These are phyloP conservation scores for Agrocybe praecox DNA, from an alignment of 768 basidiomycete species.

Conservation along the genomic window DNA sequence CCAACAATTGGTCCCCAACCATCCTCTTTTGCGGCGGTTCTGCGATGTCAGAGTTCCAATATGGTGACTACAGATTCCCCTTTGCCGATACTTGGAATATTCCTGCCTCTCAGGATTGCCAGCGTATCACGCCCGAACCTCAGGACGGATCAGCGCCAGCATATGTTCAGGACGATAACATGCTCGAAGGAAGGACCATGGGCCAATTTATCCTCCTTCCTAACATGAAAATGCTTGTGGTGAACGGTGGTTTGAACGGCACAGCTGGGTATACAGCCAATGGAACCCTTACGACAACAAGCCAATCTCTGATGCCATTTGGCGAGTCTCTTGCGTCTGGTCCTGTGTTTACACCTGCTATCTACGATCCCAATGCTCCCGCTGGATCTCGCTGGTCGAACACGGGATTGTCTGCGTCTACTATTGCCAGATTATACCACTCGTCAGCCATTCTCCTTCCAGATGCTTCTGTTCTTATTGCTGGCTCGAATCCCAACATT, in stretches of 20 bases:
- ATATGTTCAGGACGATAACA: constrained; percentile 73
- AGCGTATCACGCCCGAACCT: constrained; percentile 85
- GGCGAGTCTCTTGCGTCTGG: constrained; percentile 76
- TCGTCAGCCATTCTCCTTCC: constrained; percentile 85
- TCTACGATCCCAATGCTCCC: constrained; percentile 78
- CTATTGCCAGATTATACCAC: constrained; percentile 85
- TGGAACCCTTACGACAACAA: constrained; percentile 45
- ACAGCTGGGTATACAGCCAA: constrained; percentile 80
- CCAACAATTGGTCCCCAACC: constrained; percentile 83
- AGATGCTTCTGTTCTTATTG: constrained; percentile 81
- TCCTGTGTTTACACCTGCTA: constrained; percentile 72
- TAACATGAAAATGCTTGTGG: constrained; percentile 68
- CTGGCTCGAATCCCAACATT: constrained; percentile 90
- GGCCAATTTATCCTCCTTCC: constrained; percentile 87
- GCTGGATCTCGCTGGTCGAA: constrained; percentile 74
- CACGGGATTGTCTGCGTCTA: constrained; percentile 58
- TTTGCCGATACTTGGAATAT: constrained; percentile 70
- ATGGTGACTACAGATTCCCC: constrained; percentile 77
- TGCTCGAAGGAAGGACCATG: constrained; percentile 83
- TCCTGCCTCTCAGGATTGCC: constrained; percentile 71
- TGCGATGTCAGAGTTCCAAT: constrained; percentile 68
- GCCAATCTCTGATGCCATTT: constrained; percentile 58
- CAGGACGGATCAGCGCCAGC: constrained; percentile 55
- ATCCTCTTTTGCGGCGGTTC: constrained; percentile 90
- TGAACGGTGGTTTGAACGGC: constrained; percentile 83